Conservation (phyloP, 306 rosid species). For the Glycine latifolia region DNA sequence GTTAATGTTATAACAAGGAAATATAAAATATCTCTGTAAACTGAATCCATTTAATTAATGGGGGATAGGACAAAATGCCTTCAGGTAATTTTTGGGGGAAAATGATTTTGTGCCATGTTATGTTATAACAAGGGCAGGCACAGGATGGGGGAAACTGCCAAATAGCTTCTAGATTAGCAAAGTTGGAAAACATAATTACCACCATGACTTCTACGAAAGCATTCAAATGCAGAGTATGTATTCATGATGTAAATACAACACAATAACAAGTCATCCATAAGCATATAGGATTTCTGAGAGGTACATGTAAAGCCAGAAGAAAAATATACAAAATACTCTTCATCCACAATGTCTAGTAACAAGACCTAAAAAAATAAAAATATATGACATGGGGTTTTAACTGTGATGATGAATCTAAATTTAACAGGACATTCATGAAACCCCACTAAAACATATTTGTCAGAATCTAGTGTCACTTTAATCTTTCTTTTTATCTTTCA, state of each 20-base stretch:
- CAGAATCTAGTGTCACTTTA: conserved; percentile 35
- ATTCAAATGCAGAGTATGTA: conserved; percentile 28
- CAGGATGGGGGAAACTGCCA: background rate
- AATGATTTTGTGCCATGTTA: no score
- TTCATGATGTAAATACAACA: conserved; percentile 41
- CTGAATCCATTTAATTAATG: background rate
- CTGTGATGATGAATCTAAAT: conserved; percentile 44
- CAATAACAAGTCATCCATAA: conserved; percentile 44
- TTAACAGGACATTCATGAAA: conserved; percentile 38
- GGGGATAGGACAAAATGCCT: background rate
- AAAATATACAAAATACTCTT: conserved; percentile 33
- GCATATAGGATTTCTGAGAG: conserved; percentile 30
- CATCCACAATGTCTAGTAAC: conserved; percentile 49
- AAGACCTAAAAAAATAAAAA: conserved; percentile 28
- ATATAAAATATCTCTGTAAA: no score
- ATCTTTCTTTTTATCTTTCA: conserved; percentile 76
- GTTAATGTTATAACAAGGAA: no score
- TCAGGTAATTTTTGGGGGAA: background rate
- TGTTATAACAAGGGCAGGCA: background rate
- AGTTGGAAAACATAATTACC: background rate
- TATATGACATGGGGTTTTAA: conserved; percentile 50
- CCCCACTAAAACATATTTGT: conserved; percentile 45
- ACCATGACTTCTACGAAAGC: background rate
- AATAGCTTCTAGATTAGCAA: background rate
- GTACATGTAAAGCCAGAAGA: conserved; percentile 41